Evolutionary conservation across 208 protist species (phyloP), one percentile per base, ranked within the genome.

Genomic region (Wallacemonas sp.): DNA sequence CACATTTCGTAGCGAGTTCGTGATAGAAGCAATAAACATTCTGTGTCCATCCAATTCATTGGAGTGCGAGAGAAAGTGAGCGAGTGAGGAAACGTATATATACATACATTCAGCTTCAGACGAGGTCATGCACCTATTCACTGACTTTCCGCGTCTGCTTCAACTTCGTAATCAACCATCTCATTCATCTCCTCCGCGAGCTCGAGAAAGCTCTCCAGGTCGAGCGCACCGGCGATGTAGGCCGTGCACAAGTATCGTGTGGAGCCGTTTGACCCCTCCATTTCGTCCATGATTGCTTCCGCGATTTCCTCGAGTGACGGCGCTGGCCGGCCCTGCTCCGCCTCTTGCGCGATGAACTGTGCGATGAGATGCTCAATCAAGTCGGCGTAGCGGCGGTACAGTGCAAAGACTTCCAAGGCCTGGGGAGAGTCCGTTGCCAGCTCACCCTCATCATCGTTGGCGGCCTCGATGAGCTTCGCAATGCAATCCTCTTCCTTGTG

Each of bases 171-270:
- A 19, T 73, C 61, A 19, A 61, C 74, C 34, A 89, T 75, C 17
- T 70, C 75, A 41, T 83, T 81, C 46, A 83, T 63, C 47, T 95
- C 83, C 4, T 77, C 69, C 4, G 76, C 84, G 5, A 95, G 75
- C 56, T 88, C 63, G 30, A 81, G 68, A 62, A 95, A 95, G 2
- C 73, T 68, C n/a, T 81, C 70, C 72, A 91, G 85, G 61, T 89
- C 80, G 19, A 92, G 68, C 24, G 83, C 81, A 1, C 78, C 86
- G 1, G 74, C 86, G 61, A 95, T 79, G 71, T 95, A 92, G 23
- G 72, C 73, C 6, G 80, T 86, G 64, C 86, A 91, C 23, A 87
- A 54, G 66, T 81, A 81, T 12, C 72, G 66, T 33, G 76, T 78
- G 2, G 56, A 66, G 21, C 68, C 73, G 32, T 72, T 41, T 1